phyloP scores from a whole-genome alignment of 2,329 filamentous ascomycete species.

The Penicillium sp. region DNA sequence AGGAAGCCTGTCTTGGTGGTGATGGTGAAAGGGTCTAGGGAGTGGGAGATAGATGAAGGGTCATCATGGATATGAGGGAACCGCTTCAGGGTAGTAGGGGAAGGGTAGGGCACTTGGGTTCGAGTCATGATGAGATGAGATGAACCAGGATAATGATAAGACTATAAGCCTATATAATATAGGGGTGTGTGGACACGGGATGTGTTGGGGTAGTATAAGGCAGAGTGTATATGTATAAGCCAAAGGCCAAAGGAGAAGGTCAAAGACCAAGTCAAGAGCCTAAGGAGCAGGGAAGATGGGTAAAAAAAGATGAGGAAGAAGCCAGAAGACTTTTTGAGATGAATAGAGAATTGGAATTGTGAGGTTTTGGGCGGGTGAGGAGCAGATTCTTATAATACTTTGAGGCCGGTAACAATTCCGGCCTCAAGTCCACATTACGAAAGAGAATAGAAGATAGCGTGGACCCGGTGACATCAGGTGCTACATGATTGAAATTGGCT shows the following conservation, averaged over 20 bases:
- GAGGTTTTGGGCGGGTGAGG: constrained; percentile 27
- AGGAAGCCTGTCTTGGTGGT: constrained; percentile 47
- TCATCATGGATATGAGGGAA: constrained; percentile 47
- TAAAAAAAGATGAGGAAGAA: constrained; percentile 13
- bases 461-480: constrained; percentile 21
- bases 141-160: neutral
- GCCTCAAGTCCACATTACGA: constrained; percentile 41
- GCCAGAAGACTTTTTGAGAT: constrained; percentile 9
- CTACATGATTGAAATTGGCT: constrained; percentile 6
- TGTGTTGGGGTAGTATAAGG: neutral
- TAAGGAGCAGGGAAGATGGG: constrained; percentile 11
- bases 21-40: constrained; percentile 48
- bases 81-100: constrained; percentile 33
- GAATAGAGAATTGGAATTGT: constrained; percentile 16
- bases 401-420: constrained; percentile 48
- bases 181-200: neutral
- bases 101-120: constrained; percentile 29
- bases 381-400: constrained; percentile 41
- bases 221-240: constrained; percentile 1
- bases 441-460: constrained; percentile 29
- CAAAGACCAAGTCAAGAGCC: constrained; percentile 16
- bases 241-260: constrained; percentile 3
- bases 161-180: neutral
- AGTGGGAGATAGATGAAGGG: constrained; percentile 38
- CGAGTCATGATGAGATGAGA: constrained; percentile 33